phyloP scores from a whole-genome alignment of 371 early-diverging fungal genomes.

The Dentiscutata heterogama region DNA sequence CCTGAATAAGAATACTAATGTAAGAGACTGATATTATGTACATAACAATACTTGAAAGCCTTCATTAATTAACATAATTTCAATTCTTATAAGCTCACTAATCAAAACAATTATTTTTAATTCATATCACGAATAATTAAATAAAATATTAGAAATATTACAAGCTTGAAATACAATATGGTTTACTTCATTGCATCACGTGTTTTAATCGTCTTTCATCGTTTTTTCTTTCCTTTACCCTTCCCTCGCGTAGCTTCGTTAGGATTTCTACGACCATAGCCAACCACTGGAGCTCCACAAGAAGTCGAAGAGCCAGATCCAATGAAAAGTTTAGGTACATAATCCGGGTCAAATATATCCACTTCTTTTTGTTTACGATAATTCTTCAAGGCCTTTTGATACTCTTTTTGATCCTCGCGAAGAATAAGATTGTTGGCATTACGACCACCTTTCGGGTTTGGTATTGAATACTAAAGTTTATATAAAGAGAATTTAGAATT shows the following conservation, averaged over 20 bases:
- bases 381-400: constrained; percentile 66
- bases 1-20: too few species aligned
- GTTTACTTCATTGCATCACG: too few species aligned
- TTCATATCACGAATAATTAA: too few species aligned
- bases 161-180: too few species aligned
- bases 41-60: too few species aligned
- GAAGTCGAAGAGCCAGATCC: constrained; percentile 67
- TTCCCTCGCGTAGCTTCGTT: constrained; percentile 59
- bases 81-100: too few species aligned
- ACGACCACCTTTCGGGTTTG: constrained; percentile 86
- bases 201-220: not conserved
- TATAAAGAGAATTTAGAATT: constrained; percentile 6
- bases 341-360: constrained; percentile 84
- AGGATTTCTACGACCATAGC: constrained; percentile 90
- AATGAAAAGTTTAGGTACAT: constrained; percentile 71
- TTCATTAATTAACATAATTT: too few species aligned
- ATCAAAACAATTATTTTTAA: too few species aligned
- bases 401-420: constrained; percentile 94
- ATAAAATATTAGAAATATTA: too few species aligned
- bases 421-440: constrained; percentile 82
- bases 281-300: constrained; percentile 79
- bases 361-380: constrained; percentile 65
- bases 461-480: constrained; percentile 77
- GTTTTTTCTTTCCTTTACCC: constrained; percentile 39
- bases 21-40: too few species aligned